Base-by-base conservation (phyloP, 2,329 filamentous ascomycete genomes). In the Pseudogymnoascus sp. region DNA sequence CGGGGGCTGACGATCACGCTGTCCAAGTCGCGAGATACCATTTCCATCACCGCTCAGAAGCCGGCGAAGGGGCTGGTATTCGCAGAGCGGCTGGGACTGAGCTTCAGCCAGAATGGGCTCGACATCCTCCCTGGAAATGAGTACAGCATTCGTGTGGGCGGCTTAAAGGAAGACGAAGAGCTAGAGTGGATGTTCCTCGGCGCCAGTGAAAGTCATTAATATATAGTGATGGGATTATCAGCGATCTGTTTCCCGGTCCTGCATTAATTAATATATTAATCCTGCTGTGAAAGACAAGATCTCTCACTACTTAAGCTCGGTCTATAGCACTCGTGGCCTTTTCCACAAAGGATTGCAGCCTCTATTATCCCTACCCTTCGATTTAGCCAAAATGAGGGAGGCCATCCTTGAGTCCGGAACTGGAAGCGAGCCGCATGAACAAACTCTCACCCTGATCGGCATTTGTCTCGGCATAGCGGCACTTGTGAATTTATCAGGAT, bases 71-170 rank as follows among this genome's bases (percentile, higher is more conserved):
- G 85, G 2, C 74, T 88, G 1, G 81, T 79, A 14, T 65, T 88
- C 1, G 83, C 85, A 24, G 79, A 81, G 43, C 79, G 82, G 16
- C 82, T 85, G 24, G 74, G 62, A 0, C 80, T 87, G 33, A 75
- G 69, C 61, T 86, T 87, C 67, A 81, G 79, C 33, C 86, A 89
- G 71, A 88, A 88, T 66, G 70, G 86, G 62, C 76, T 89, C 31
- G 86, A 88, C 70, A 70, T 89, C 24, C 84, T 88, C 37, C 86
- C 86, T 1, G 84, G 83, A 0, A 85, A 88, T 69, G 79, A 81
- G 65, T 82, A 85, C 68, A 69, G 68, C 24, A 38, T 62, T 59
- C 24, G 24, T 59, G 28, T 40, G 10, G 28, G 26, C 12, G 61
- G 61, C 28, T 11, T 61, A 6, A 16, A 43, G 26, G 37, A 46